A percentile compares a stretch with the other conserved stretches of the same genome.
Evolutionary conservation across 345 rosid genomes (phyloP).

Genomic region (Microthlaspi erraticum): DNA sequence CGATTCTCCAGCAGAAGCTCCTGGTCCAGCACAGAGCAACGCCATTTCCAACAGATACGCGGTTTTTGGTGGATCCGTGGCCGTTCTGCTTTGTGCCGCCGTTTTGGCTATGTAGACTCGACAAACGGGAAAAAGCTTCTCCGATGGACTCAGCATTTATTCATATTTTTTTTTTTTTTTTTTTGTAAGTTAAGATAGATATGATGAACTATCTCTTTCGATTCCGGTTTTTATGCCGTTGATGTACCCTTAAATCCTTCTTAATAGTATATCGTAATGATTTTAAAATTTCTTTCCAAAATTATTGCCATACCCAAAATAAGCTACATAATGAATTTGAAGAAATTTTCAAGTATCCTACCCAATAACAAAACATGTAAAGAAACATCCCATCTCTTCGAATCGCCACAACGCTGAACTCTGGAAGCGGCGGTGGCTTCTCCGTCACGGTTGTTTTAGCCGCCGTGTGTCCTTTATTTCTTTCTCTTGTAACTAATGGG

Average conservation of each 20-base stretch:
- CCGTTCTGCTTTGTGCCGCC: conserved; percentile 24
- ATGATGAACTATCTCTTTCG: background rate
- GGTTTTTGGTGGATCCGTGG: conserved; percentile 30
- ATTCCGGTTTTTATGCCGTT: too few relatives aligned
- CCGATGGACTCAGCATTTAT: background rate
- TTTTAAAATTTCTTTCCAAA: background rate
- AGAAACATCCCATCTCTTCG: background rate
- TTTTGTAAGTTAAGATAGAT: background rate
- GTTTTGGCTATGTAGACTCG: conserved; percentile 27
- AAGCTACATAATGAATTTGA: background rate
- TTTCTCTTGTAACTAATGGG: conserved; percentile 13
- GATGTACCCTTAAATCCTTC: background rate
- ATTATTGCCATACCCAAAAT: background rate
- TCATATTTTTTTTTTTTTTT: background rate
- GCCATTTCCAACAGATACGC: conserved; percentile 24
- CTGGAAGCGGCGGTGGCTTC: background rate
- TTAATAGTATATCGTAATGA: background rate
- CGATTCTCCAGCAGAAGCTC: conserved; percentile 33
- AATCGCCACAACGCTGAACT: background rate
- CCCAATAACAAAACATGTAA: background rate
- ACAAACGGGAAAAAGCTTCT: background rate
- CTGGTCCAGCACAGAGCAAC: conserved; percentile 25
- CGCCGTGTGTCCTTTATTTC: background rate
- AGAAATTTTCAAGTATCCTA: background rate
- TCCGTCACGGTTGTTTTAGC: background rate